These are phyloP conservation scores for Setaria viridis DNA, from an alignment of 202 grass and related monocot genomes.

Conservation along the genomic window DNA sequence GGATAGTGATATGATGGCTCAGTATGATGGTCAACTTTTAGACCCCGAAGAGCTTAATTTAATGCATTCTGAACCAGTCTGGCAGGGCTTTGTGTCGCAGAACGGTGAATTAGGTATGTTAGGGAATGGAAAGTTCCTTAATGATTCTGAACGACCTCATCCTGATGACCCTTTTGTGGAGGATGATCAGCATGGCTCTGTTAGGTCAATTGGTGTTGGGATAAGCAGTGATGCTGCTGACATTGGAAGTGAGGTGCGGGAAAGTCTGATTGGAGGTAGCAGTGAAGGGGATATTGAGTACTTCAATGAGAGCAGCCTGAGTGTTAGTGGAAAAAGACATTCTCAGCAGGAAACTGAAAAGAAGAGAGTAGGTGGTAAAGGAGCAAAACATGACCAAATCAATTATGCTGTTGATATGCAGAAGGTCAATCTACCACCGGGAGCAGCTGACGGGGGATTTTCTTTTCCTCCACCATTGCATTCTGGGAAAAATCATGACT, in stretches of 20 bases:
- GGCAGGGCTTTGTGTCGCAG: conserved; percentile 94
- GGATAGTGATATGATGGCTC: conserved; percentile 86
- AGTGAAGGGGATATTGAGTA: conserved; percentile 95
- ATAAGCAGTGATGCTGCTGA: conserved; percentile 98
- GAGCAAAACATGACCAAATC: conserved; percentile 56
- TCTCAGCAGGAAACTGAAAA: conserved; percentile 64
- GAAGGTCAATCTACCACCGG: conserved; percentile 55
- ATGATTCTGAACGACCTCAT: conserved; percentile 55
- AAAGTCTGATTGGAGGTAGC: conserved; percentile 97
- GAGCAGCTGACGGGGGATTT: conserved; percentile 63
- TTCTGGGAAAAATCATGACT: conserved; percentile 57
- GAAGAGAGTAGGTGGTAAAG: conserved; percentile 53
- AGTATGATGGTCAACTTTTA: conserved; percentile 91
- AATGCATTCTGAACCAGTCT: conserved; percentile 94
- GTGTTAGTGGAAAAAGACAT: conserved; percentile 62
- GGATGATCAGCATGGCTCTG: conserved; percentile 96
- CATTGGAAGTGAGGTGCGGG: conserved; percentile 93
- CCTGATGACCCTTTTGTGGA: conserved; percentile 87
- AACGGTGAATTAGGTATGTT: conserved; percentile 82
- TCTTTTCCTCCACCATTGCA: conserved; percentile 82
- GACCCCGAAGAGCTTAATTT: conserved; percentile 96
- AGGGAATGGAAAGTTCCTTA: conserved; percentile 74
- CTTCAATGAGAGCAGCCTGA: conserved; percentile 71
- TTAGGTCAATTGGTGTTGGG: conserved; percentile 96
- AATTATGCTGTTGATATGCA: conserved; percentile 47